These are phyloP conservation scores for Penicillium cinerascens DNA, from an alignment of 495 filamentous ascomycete species.

Conservation along the genomic window DNA sequence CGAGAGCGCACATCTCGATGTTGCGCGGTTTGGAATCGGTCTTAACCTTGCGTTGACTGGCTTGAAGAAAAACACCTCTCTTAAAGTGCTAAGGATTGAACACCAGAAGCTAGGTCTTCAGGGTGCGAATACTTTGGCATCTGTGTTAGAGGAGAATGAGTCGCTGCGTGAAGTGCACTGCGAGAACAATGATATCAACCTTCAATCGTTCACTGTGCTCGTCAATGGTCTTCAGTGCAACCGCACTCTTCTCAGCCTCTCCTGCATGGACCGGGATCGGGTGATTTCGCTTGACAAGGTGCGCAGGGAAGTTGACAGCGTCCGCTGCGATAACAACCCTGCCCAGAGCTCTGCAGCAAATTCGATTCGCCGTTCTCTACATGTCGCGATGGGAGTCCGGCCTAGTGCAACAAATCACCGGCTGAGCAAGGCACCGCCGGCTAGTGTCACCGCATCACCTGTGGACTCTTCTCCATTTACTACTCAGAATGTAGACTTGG, in stretches of 20 bases:
- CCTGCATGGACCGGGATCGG: slow-evolving; percentile 62
- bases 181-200: slow-evolving; percentile 74
- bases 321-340: slow-evolving; percentile 39
- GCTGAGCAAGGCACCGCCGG: slow-evolving; percentile 31
- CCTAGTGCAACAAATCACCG: slow-evolving; percentile 30
- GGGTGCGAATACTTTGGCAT: slow-evolving; percentile 72
- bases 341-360: slow-evolving; percentile 33
- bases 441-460: slow-evolving; percentile 15
- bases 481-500: slow-evolving; percentile 48
- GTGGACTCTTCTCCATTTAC: slow-evolving; percentile 31
- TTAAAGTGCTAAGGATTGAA: slow-evolving; percentile 75
- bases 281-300: slow-evolving; percentile 59
- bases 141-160: slow-evolving; percentile 66
- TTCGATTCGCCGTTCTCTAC: slow-evolving; percentile 46
- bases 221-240: slow-evolving; percentile 71
- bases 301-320: slow-evolving; percentile 53
- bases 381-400: slow-evolving; percentile 37
- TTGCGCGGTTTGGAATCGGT: slow-evolving; percentile 76
- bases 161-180: slow-evolving; percentile 67
- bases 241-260: slow-evolving; percentile 59
- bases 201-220: slow-evolving; percentile 73
- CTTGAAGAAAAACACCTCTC: slow-evolving; percentile 67
- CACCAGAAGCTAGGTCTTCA: slow-evolving; percentile 61
- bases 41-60: slow-evolving; percentile 75
- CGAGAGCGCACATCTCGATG: slow-evolving; percentile 83